phyloP scores from a whole-genome alignment of 1,284 basidiomycete species.

The Puccinia horiana region DNA sequence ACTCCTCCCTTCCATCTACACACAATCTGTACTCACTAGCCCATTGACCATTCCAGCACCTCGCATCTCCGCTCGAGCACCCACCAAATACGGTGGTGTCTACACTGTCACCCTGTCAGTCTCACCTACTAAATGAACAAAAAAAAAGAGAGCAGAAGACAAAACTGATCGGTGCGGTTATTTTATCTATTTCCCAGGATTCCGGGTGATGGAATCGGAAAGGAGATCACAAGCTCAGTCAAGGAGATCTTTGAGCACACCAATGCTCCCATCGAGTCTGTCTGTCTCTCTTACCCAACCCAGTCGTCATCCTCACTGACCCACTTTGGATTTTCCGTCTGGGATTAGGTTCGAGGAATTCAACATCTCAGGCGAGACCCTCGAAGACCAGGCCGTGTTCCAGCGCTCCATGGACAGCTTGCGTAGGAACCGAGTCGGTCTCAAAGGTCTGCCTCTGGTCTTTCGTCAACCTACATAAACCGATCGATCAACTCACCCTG shows the following conservation, averaged over 20 bases:
- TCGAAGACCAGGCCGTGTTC: slow-evolving; percentile 89
- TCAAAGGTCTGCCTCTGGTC: slow-evolving; percentile 74
- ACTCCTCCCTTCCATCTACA: background rate
- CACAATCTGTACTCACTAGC: background rate
- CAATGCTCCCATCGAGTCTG: slow-evolving; percentile 96
- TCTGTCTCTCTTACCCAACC: background rate
- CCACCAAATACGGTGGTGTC: slow-evolving; percentile 92
- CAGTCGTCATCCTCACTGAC: background rate
- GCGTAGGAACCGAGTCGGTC: slow-evolving; percentile 93
- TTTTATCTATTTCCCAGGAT: background rate
- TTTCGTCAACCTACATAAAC: background rate
- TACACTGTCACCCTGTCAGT: slow-evolving; percentile 54
- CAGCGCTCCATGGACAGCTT: slow-evolving; percentile 95
- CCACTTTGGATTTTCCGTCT: background rate
- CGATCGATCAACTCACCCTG: background rate
- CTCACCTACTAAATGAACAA: background rate
- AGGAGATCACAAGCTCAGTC: slow-evolving; percentile 95
- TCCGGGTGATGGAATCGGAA: slow-evolving; percentile 87
- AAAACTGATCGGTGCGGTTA: background rate
- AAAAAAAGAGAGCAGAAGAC: background rate
- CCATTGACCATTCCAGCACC: slow-evolving; percentile 1
- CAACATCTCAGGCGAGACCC: slow-evolving; percentile 94
- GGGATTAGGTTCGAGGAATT: slow-evolving; percentile 73
- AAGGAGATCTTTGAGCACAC: slow-evolving; percentile 98
- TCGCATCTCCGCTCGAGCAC: slow-evolving; percentile 64